phyloP scores from a whole-genome alignment of 768 basidiomycete species.

The Kockovaella imperatae region DNA sequence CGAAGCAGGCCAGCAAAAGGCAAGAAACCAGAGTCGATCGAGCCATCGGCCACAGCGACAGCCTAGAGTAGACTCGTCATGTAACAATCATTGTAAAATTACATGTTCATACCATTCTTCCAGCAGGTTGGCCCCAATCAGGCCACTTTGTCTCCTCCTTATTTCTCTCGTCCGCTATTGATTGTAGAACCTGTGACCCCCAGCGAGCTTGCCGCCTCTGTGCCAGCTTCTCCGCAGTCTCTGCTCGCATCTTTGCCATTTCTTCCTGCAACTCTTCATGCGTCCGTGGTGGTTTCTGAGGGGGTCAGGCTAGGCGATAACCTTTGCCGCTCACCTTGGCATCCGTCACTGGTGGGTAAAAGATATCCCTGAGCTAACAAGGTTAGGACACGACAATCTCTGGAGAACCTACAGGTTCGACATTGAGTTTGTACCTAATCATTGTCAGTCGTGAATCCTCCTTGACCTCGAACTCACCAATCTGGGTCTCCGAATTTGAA shows the following conservation, averaged over 20 bases:
- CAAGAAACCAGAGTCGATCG: conserved; percentile 5
- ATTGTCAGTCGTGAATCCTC: not conserved
- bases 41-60: not conserved
- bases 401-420: not conserved
- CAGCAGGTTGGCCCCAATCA: no score
- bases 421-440: conserved; percentile 29
- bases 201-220: not conserved
- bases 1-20: conserved; percentile 53
- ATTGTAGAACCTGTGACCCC: no score
- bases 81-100: not conserved
- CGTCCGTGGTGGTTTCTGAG: not conserved
- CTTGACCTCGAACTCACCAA: conserved; percentile 21
- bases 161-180: no score
- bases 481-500: conserved; percentile 40
- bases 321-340: conserved; percentile 27
- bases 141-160: no score
- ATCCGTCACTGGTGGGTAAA: conserved; percentile 28
- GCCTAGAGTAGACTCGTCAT: not conserved
- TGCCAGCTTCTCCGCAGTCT: not conserved
- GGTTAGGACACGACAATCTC: not conserved
- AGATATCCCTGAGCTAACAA: conserved; percentile 25
- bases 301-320: not conserved
- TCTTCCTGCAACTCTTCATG: not conserved
- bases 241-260: not conserved
- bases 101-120: no score